Conservation (phyloP, 2,329 filamentous ascomycete species). For the Scorias spongiosa region DNA sequence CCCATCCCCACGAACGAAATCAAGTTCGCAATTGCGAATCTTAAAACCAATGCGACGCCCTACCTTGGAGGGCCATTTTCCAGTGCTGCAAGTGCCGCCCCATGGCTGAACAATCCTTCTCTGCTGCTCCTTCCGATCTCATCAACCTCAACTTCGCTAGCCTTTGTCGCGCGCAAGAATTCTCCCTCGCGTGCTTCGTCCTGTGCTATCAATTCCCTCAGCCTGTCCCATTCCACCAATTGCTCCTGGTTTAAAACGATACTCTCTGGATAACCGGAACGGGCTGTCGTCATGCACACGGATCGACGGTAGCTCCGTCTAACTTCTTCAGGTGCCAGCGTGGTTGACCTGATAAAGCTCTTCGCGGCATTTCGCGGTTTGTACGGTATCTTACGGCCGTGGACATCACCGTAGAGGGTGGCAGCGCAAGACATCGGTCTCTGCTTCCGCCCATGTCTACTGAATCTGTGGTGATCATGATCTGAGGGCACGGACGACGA, state of each 20-base stretch:
- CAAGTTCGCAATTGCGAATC: no score
- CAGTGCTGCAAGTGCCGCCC: slow-evolving; percentile 13
- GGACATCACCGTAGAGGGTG: not conserved
- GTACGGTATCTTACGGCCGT: slow-evolving; percentile 3
- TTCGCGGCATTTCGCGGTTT: slow-evolving; percentile 10
- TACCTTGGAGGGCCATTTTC: slow-evolving; percentile 11
- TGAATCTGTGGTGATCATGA: not conserved
- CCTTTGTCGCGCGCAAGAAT: slow-evolving; percentile 4
- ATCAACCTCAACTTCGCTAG: slow-evolving; percentile 1
- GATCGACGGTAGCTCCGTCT: slow-evolving; percentile 9
- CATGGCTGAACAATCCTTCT: slow-evolving; percentile 8
- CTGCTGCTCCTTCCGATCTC: slow-evolving; percentile 1
- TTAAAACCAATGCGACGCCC: not conserved
- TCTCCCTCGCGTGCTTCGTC: not conserved
- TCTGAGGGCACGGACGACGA: not conserved
- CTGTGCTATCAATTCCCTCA: slow-evolving; percentile 5
- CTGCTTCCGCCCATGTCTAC: not conserved
- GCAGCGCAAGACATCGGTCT: not conserved
- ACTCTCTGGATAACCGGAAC: slow-evolving; percentile 8
- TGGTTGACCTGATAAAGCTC: slow-evolving; percentile 13
- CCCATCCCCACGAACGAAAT: no score
- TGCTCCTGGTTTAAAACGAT: slow-evolving; percentile 15
- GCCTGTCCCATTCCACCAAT: slow-evolving; percentile 13
- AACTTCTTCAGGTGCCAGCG: slow-evolving; percentile 6
- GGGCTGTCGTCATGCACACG: slow-evolving; percentile 2